These are phyloP conservation scores for Gnomoniopsis smithogilvyi DNA, from an alignment of 2,329 filamentous ascomycete genomes.

Conservation along the genomic window DNA sequence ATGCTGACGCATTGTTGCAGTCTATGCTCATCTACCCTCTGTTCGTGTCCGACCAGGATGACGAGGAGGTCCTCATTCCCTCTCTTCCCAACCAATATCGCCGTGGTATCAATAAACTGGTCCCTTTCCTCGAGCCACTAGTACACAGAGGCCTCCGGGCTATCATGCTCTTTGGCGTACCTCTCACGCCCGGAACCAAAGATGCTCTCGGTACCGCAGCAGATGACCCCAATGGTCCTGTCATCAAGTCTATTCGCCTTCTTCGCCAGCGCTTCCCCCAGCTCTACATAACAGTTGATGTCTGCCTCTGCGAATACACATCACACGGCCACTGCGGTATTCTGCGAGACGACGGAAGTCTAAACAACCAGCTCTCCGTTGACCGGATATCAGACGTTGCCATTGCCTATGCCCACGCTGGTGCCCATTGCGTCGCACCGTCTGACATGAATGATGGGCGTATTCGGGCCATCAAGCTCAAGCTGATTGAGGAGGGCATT, in stretches of 20 bases:
- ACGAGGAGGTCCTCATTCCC: constrained; percentile 86
- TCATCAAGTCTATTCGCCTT: constrained; percentile 81
- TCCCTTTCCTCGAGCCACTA: constrained; percentile 81
- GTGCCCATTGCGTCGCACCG: constrained; percentile 93
- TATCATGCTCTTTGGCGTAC: constrained; percentile 95
- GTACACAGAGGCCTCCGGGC: constrained; percentile 86
- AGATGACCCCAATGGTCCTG: constrained; percentile 89
- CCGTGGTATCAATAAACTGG: constrained; percentile 79
- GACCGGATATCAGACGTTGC: constrained; percentile 97
- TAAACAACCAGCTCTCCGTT: constrained; percentile 92
- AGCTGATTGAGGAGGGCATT: constrained; percentile 91
- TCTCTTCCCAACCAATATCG: constrained; percentile 89
- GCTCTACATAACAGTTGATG: constrained; percentile 87
- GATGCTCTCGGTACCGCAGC: constrained; percentile 89
- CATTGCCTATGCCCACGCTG: constrained; percentile 92
- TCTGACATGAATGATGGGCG: constrained; percentile 99
- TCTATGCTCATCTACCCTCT: constrained; percentile 98
- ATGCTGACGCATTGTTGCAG: constrained; percentile 39
- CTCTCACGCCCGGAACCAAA: constrained; percentile 75
- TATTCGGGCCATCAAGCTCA: constrained; percentile 95
- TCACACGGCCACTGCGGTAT: constrained; percentile 98
- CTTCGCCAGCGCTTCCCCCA: constrained; percentile 83
- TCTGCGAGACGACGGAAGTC: constrained; percentile 82
- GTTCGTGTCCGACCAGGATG: constrained; percentile 90
- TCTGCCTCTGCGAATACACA: constrained; percentile 98